Evolutionary conservation across 495 filamentous ascomycete species (phyloP), one percentile per base, ranked within the genome.

Genomic region (Pseudoneurospora amorphoporcata): DNA sequence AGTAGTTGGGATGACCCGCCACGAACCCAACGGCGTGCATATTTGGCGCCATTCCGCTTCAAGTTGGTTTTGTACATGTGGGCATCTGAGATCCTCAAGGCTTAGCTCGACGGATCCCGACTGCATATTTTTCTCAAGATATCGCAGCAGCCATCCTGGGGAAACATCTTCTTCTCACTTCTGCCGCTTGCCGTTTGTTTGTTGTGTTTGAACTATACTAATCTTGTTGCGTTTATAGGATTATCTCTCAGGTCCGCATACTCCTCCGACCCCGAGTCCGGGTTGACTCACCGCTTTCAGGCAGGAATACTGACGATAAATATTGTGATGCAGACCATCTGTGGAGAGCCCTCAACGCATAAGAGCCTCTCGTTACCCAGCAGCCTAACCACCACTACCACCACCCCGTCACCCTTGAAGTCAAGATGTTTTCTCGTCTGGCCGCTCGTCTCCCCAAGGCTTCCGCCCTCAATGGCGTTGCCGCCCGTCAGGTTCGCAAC

Each of bases 241-340:
- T 88, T 97, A 97, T 87, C 92, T 97, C 87, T 97, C 93, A 92
- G 92, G 92, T 93, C 83, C 78, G 86, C 53, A 61, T 32, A 3
- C 53, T 61, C 53, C 79, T 75, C 47, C 17, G 9, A 75, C 72
- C 68, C 76, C 70, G 72, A 69, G 38, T 73, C 72, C 70, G 71
- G 65, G 73, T 77, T 82, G 75, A 81, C 82, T 83, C 83, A 86
- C 84, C 82, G 81, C 84, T 76, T 77, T 65, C 53, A 12, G 12
- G 53, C 12, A 61, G 53, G 29, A 71, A 38, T 78, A 80, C 86
- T 78, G 78, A 83, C 78, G 77, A 76, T 75, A 68, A 74, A 65
- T 71, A 73, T 58, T 43, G 32, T 43, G 75, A 47, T 72, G 39
- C 80, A 94, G 94, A 97, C 88, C 95, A 99, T 87, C 90, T 99